Percentiles rank a stretch among this genome's conserved stretches.
phyloP scores from a whole-genome alignment of 2,329 filamentous ascomycete species.

The Acrocalymma vagum region DNA sequence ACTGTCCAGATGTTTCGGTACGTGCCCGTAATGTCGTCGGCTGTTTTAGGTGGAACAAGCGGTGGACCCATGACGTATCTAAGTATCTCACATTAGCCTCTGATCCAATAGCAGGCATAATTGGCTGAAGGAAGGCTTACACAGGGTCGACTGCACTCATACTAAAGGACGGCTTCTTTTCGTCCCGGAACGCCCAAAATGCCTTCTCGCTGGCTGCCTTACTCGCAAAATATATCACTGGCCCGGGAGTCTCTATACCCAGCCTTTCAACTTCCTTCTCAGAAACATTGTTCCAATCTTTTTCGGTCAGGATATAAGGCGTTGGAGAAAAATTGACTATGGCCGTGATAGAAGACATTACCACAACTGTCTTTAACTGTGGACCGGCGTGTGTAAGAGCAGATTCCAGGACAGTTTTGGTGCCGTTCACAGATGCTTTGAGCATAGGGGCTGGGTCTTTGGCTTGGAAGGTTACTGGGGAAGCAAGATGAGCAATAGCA shows the following conservation, averaged over 20 bases:
- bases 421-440: constrained; percentile 29
- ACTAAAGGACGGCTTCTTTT: constrained; percentile 48
- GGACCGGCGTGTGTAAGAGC: constrained; percentile 29
- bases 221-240: constrained; percentile 34
- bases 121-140: constrained; percentile 10
- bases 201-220: constrained; percentile 36
- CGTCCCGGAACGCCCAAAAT: constrained; percentile 45
- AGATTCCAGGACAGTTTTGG: constrained; percentile 25
- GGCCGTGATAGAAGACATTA: constrained; percentile 31
- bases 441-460: constrained; percentile 27
- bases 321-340: constrained; percentile 12
- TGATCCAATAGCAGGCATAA: too few relatives aligned
- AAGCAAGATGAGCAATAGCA: constrained; percentile 32
- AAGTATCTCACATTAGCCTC: background rate
- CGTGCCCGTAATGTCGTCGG: constrained; percentile 44
- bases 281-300: constrained; percentile 34
- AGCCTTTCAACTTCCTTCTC: constrained; percentile 31
- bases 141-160: constrained; percentile 52
- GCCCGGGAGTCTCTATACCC: constrained; percentile 32
- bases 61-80: constrained; percentile 54
- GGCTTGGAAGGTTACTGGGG: constrained; percentile 26
- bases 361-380: constrained; percentile 34
- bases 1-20: constrained; percentile 43
- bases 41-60: constrained; percentile 37
- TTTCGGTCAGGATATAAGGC: constrained; percentile 28